These are phyloP conservation scores for Berberis thunbergii DNA, from an alignment of 164 flowering plant genomes.

Conservation along the genomic window DNA sequence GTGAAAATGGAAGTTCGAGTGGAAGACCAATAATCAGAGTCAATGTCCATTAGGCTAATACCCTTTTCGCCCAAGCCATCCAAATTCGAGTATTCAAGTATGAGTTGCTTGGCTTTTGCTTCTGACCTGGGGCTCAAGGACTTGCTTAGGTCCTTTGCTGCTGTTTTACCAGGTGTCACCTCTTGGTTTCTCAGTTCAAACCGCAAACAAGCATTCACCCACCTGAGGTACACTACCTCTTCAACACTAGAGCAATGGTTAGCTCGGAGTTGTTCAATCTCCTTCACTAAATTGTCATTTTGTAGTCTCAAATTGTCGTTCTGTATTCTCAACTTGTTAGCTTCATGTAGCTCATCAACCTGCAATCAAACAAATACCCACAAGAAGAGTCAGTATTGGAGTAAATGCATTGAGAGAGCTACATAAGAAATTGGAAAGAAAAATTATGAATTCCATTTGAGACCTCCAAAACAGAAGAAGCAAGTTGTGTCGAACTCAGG, in stretches of 20 bases:
- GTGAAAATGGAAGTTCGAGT: slow-evolving; percentile 49
- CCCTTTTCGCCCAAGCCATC: slow-evolving; percentile 32
- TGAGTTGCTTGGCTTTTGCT: slow-evolving; percentile 73
- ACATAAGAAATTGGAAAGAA: too few species aligned
- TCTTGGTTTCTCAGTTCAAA: slow-evolving; percentile 65
- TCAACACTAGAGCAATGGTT: slow-evolving; percentile 68
- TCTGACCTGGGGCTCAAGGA: slow-evolving; percentile 69
- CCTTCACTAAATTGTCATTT: slow-evolving; percentile 43
- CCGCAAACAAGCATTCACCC: slow-evolving; percentile 89
- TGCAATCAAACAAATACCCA: slow-evolving; percentile 16
- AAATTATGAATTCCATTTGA: too few species aligned
- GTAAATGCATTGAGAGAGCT: too few species aligned
- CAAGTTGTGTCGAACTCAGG: slow-evolving; percentile 35
- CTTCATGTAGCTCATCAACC: slow-evolving; percentile 36
- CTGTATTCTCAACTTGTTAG: neutral
- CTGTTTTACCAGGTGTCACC: slow-evolving; percentile 54
- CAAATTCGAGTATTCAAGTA: slow-evolving; percentile 64
- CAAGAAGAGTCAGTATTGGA: too few species aligned
- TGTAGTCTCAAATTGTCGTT: slow-evolving; percentile 24
- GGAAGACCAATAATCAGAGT: slow-evolving; percentile 50
- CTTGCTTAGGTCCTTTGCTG: slow-evolving; percentile 76
- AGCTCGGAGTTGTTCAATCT: slow-evolving; percentile 56
- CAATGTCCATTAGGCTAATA: slow-evolving; percentile 28
- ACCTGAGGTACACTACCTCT: slow-evolving; percentile 80
- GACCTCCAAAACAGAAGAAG: neutral